Percentiles rank a stretch among this genome's conserved stretches.
These are phyloP conservation scores for Vanrija pseudolonga DNA, from an alignment of 1,284 basidiomycete species.

Conservation along the genomic window DNA sequence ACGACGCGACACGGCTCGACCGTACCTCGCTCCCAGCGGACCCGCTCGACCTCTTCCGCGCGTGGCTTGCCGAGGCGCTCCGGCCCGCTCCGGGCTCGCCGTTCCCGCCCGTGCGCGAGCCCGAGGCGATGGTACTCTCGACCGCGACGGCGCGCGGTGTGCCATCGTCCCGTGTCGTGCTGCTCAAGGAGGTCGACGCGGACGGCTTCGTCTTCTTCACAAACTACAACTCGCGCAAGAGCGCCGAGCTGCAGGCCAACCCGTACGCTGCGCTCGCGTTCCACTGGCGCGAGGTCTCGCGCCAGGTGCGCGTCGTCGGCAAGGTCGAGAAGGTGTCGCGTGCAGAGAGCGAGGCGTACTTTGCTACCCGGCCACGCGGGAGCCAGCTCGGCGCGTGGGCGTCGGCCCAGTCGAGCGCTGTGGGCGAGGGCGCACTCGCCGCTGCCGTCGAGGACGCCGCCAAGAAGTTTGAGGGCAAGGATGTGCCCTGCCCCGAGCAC, in stretches of 20 bases:
- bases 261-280: constrained; percentile 77
- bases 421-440: constrained; percentile 67
- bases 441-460: constrained; percentile 61
- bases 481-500: constrained; percentile 78
- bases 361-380: constrained; percentile 73
- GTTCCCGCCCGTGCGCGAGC: constrained; percentile 64
- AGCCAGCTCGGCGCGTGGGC: constrained; percentile 90
- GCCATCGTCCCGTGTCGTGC: constrained; percentile 83
- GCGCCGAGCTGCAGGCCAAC: constrained; percentile 69
- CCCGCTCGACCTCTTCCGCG: constrained; percentile 76
- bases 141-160: constrained; percentile 69
- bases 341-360: constrained; percentile 79
- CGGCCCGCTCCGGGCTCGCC: constrained; percentile 23
- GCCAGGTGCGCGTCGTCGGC: constrained; percentile 81
- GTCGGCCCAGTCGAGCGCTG: constrained; percentile 74
- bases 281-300: constrained; percentile 84
- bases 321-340: constrained; percentile 68
- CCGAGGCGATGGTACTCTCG: constrained; percentile 81
- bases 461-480: constrained; percentile 56
- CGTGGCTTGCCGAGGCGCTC: constrained; percentile 71
- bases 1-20: constrained; percentile 62
- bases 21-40: constrained; percentile 60
- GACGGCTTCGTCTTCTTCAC: constrained; percentile 93
- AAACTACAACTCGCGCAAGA: constrained; percentile 92
- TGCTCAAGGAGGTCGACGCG: constrained; percentile 83